Evolutionary conservation across 2,329 filamentous ascomycete species (phyloP).

Genomic region (Hypoxylon sp.): DNA sequence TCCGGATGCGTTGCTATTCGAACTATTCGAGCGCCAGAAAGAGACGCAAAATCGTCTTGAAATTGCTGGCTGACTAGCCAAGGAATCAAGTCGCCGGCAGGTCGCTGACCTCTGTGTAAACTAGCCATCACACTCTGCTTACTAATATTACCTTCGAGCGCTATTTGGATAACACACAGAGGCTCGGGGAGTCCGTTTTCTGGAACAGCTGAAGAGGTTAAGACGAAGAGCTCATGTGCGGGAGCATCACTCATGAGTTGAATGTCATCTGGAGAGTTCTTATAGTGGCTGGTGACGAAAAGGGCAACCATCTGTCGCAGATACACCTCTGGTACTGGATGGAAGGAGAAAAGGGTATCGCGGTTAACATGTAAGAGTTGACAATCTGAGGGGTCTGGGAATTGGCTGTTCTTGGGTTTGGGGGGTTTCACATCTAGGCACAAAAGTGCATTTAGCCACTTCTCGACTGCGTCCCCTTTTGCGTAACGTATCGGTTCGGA

Average conservation of each 20-base stretch:
- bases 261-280: slow-evolving; percentile 98
- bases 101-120: slow-evolving; percentile 88
- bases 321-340: slow-evolving; percentile 96
- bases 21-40: slow-evolving; percentile 93
- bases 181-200: slow-evolving; percentile 88
- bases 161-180: slow-evolving; percentile 93
- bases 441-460: slow-evolving; percentile 94
- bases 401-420: slow-evolving; percentile 78
- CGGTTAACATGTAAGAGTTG: slow-evolving; percentile 95
- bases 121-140: slow-evolving; percentile 91
- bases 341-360: slow-evolving; percentile 97
- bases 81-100: slow-evolving; percentile 93
- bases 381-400: slow-evolving; percentile 91
- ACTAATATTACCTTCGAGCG: slow-evolving; percentile 95
- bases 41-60: slow-evolving; percentile 94
- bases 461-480: slow-evolving; percentile 90
- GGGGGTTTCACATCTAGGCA: slow-evolving; percentile 95
- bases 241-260: slow-evolving; percentile 98
- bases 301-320: slow-evolving; percentile 98
- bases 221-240: slow-evolving; percentile 94
- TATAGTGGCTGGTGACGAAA: slow-evolving; percentile 96
- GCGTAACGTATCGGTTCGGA: slow-evolving; percentile 96
- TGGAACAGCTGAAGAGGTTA: slow-evolving; percentile 87
- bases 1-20: slow-evolving; percentile 97
- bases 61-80: slow-evolving; percentile 99